phyloP scores from a whole-genome alignment of 2,329 filamentous ascomycete species.

The Dryadomyces sulphureus region DNA sequence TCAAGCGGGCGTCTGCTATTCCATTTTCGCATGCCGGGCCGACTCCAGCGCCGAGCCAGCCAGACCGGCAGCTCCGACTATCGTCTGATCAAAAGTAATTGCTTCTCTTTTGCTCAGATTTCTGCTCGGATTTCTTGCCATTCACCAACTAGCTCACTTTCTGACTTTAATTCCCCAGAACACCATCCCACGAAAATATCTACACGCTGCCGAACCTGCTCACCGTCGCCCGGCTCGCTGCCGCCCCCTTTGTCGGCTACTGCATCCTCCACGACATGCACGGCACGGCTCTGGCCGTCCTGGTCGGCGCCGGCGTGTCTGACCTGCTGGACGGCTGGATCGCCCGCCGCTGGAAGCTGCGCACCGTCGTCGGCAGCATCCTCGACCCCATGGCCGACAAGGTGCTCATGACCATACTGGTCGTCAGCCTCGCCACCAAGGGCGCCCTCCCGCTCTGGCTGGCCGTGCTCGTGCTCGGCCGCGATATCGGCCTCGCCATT shows the following conservation, averaged over 20 bases:
- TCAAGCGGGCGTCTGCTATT: no score
- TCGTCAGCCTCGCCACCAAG: constrained; percentile 70
- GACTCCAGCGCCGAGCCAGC: no score
- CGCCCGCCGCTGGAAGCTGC: constrained; percentile 70
- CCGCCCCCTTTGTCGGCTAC: constrained; percentile 77
- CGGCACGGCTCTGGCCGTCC: constrained; percentile 65
- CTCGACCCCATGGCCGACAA: constrained; percentile 98
- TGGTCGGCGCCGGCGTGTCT: constrained; percentile 81
- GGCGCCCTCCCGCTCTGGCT: constrained; percentile 77
- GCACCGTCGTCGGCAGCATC: constrained; percentile 87
- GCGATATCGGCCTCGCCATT: constrained; percentile 70
- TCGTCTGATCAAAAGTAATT: no score
- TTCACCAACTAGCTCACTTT: background rate
- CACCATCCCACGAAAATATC: constrained; percentile 61
- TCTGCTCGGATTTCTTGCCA: no score
- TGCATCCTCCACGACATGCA: constrained; percentile 74
- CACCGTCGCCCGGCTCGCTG: constrained; percentile 70
- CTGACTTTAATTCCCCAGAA: background rate
- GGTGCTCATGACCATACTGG: constrained; percentile 83
- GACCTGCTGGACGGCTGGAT: constrained; percentile 92
- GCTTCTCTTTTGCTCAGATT: no score
- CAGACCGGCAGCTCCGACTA: no score
- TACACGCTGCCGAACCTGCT: constrained; percentile 93
- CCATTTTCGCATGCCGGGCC: no score
- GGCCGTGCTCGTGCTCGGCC: constrained; percentile 76